phyloP scores from a whole-genome alignment of 2,329 filamentous ascomycete species.

The Neocatenulostroma microsporum region DNA sequence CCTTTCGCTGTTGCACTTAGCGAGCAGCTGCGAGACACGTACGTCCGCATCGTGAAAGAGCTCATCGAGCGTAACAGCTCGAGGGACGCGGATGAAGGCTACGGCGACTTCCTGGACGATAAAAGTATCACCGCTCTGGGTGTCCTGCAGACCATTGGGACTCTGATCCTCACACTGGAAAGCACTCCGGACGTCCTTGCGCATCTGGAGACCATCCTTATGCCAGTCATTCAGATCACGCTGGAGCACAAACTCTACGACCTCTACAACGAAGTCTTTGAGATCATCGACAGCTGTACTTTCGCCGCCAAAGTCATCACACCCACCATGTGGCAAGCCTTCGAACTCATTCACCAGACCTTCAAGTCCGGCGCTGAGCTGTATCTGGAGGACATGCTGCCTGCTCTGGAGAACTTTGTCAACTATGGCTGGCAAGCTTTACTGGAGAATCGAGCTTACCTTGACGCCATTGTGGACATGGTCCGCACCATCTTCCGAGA shows the following conservation, averaged over 20 bases:
- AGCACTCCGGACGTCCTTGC: slow-evolving; percentile 92
- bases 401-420: slow-evolving; percentile 94
- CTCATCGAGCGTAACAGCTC: slow-evolving; percentile 80
- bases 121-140: slow-evolving; percentile 97
- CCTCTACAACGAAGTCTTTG: slow-evolving; percentile 95
- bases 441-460: slow-evolving; percentile 74
- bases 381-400: slow-evolving; percentile 97
- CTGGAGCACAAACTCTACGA: slow-evolving; percentile 97
- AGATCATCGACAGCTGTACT: slow-evolving; percentile 98
- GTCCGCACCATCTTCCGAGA: slow-evolving; percentile 91
- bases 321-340: slow-evolving; percentile 96
- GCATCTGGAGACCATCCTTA: slow-evolving; percentile 89
- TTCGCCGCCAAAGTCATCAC: slow-evolving; percentile 96
- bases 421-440: slow-evolving; percentile 80
- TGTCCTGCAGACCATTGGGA: slow-evolving; percentile 95
- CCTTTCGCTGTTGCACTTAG: slow-evolving; percentile 94
- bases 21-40: slow-evolving; percentile 92
- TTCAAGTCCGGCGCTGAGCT: slow-evolving; percentile 97
- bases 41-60: slow-evolving; percentile 85
- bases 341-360: slow-evolving; percentile 90
- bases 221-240: slow-evolving; percentile 94
- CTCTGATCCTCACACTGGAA: slow-evolving; percentile 90
- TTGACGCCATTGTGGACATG: slow-evolving; percentile 86
- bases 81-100: slow-evolving; percentile 67
- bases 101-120: slow-evolving; percentile 89